Percentiles rank a stretch among this genome's conserved stretches.
Evolutionary conservation across 768 basidiomycete species (phyloP).

Genomic region (Strobilomyces dryophilus): DNA sequence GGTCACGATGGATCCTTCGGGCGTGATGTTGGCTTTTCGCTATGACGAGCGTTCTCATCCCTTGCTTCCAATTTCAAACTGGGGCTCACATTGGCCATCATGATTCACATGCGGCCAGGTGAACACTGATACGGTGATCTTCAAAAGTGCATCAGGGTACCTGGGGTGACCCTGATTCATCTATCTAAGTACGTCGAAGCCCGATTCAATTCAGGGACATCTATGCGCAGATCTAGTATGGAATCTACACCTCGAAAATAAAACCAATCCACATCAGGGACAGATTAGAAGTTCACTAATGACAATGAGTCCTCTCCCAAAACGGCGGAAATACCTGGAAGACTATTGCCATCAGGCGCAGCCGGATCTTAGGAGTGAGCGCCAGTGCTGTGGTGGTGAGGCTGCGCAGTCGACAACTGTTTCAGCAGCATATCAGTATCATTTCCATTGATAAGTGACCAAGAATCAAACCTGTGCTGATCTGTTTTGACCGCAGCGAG

Average conservation of each 20-base stretch:
- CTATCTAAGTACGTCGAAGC: constrained; percentile 8
- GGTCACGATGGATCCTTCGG: constrained; percentile 8
- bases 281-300: constrained; percentile 20
- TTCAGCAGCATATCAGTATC: background rate
- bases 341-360: constrained; percentile 1
- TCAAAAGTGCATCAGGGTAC: constrained; percentile 6
- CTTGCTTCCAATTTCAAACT: background rate
- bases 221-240: constrained; percentile 14
- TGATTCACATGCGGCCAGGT: background rate
- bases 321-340: constrained; percentile 23
- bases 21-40: background rate
- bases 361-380: background rate
- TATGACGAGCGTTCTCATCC: background rate
- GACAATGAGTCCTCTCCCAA: constrained; percentile 1
- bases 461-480: constrained; percentile 1
- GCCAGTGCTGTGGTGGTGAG: background rate
- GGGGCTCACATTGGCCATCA: background rate
- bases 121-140: constrained; percentile 16
- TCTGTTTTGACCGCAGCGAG: background rate
- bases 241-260: constrained; percentile 14
- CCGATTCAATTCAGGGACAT: constrained; percentile 19
- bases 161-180: constrained; percentile 28
- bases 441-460: background rate
- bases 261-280: constrained; percentile 19
- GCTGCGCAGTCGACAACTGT: background rate